A percentile compares a stretch with the other conserved stretches of the same genome.
Conservation (phyloP, 192 early-diverging fungal genomes). For the Coemansia sp. region DNA sequence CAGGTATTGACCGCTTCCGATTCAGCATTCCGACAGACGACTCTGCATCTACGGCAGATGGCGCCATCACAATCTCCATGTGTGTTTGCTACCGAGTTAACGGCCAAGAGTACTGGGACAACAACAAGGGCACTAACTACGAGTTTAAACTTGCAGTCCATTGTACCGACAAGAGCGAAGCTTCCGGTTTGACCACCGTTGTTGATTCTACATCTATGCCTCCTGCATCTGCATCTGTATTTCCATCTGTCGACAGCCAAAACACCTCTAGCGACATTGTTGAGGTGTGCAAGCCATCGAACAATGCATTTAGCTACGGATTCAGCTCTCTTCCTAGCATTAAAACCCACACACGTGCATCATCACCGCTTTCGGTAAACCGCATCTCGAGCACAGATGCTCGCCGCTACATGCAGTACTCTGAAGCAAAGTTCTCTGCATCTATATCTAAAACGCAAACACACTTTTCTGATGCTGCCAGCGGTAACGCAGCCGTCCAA, state of each 20-base stretch:
- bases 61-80: constrained; percentile 54
- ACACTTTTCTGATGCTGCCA: neutral
- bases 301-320: constrained; percentile 8
- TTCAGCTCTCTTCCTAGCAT: constrained; percentile 1
- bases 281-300: constrained; percentile 5
- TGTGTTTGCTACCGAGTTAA: constrained; percentile 70
- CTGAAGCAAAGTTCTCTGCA: constrained; percentile 36
- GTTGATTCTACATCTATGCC: neutral
- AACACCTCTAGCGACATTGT: constrained; percentile 2
- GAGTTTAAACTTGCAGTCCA: constrained; percentile 46
- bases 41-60: neutral
- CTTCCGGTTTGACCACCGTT: neutral
- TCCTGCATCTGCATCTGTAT: neutral
- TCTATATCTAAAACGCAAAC: no score
- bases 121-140: constrained; percentile 87
- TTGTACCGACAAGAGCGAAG: neutral
- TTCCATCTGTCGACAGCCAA: neutral
- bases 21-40: constrained; percentile 60
- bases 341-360: neutral
- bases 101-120: constrained; percentile 88
- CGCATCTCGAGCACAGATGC: constrained; percentile 17
- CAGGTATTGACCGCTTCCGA: constrained; percentile 69
- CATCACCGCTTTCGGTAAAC: neutral
- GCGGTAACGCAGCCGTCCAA: no score
- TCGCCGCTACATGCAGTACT: constrained; percentile 49